These are phyloP conservation scores for Exophiala aquamarina DNA, from an alignment of 2,329 filamentous ascomycete genomes.

Conservation along the genomic window DNA sequence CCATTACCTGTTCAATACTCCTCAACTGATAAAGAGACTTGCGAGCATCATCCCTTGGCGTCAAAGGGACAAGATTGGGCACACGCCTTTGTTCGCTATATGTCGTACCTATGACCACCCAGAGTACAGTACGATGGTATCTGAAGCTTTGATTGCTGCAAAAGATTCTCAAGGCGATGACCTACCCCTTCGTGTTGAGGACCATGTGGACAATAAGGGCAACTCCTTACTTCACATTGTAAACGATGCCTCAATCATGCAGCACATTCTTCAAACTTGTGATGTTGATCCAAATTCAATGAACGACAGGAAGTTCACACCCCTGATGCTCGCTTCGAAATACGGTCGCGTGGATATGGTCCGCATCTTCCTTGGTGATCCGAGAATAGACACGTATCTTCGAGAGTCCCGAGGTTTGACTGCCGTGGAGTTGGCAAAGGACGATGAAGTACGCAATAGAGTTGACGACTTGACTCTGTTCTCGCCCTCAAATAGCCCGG, in stretches of 20 bases:
- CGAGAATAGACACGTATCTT: slow-evolving; percentile 79
- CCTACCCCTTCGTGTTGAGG: slow-evolving; percentile 80
- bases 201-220: slow-evolving; percentile 88
- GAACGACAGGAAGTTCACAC: slow-evolving; percentile 92
- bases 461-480: slow-evolving; percentile 93
- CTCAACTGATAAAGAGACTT: slow-evolving; percentile 73
- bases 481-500: slow-evolving; percentile 52
- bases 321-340: slow-evolving; percentile 97
- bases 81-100: slow-evolving; percentile 94
- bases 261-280: slow-evolving; percentile 74
- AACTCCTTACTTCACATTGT: slow-evolving; percentile 96
- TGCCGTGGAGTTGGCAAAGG: slow-evolving; percentile 93
- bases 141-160: slow-evolving; percentile 73
- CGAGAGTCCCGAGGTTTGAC: slow-evolving; percentile 86
- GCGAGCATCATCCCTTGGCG: slow-evolving; percentile 82
- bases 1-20: slow-evolving; percentile 95
- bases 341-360: slow-evolving; percentile 96
- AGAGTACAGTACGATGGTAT: slow-evolving; percentile 84
- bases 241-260: slow-evolving; percentile 75
- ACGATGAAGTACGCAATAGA: slow-evolving; percentile 93
- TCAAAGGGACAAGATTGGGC: slow-evolving; percentile 90
- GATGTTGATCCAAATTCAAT: slow-evolving; percentile 95
- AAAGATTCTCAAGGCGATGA: slow-evolving; percentile 73
- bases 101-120: slow-evolving; percentile 94
- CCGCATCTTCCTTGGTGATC: slow-evolving; percentile 79